Base-by-base conservation (phyloP, 1,284 basidiomycete genomes). In the Taiwanofungus camphoratus region DNA sequence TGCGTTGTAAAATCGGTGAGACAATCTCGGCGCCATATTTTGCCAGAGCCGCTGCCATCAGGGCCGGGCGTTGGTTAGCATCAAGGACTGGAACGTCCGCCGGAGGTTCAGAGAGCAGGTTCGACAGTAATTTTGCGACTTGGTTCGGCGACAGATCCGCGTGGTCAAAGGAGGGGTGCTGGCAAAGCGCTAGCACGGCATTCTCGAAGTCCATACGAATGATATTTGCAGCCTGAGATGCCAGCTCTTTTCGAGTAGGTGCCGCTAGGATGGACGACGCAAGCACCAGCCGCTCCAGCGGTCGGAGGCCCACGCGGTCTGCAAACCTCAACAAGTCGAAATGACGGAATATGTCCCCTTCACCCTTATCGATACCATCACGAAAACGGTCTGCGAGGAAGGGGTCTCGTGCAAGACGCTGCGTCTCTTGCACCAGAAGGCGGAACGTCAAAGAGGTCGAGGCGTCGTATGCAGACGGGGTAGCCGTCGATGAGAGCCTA, bases 331-430 rank as follows among this genome's bases (percentile, higher is more conserved):
- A 65, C 42, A 92, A 71, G 71, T 91, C 87, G 56, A 89, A 89
- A 55, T 83, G 73, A 50, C 83, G 77, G 62, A 89, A 88, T 39
- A 79, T 65, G 54, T 90, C 86, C 37, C 82, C 82, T 58, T 89
- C 87, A 39, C 83, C 87, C 57, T 82, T 85, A 73, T 90, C 85
- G 46, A 92, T 76, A 40, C 84, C 87, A 64, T 92, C 87, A 50
- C 86, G 76, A 64, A 92, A 92, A 50, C 88, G 78, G 66, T 89
- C 86, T 46, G 89, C 85, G 34, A 91, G 76, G 61, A 82, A 82
- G 48, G 90, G 90, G 71, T 92, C 90, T 51, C 87, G 84, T 54
- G 87, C 82, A 39, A 92, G 78, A 43, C 88, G 79, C 58, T 90
- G 86, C 2, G 79, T 85, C 66, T 92, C 91, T 65, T 90, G 87